Evolutionary conservation across 2,329 filamentous ascomycete species (phyloP).

Genomic region (Sphaerulina musiva): DNA sequence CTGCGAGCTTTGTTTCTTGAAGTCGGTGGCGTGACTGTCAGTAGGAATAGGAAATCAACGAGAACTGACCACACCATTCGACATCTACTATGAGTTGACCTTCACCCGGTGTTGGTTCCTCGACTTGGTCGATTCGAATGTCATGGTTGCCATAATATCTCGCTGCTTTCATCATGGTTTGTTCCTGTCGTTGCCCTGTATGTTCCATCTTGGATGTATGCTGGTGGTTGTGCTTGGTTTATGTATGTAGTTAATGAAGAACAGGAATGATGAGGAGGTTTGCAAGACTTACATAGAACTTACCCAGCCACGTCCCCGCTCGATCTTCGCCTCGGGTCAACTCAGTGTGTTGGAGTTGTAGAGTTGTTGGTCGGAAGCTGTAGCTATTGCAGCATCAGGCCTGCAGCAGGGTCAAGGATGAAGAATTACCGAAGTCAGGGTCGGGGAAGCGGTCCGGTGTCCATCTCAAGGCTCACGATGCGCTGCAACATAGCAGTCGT

Average conservation of each 20-base stretch:
- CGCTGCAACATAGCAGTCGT: no score
- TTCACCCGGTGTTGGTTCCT: conserved; percentile 18
- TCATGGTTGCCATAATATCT: conserved; percentile 25
- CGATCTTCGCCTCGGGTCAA: background rate
- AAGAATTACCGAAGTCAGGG: background rate
- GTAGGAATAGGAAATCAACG: no score
- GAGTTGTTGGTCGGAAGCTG: background rate
- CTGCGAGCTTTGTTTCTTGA: no score
- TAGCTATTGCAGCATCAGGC: background rate
- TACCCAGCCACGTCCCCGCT: background rate
- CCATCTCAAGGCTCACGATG: no score
- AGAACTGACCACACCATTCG: conserved; percentile 20
- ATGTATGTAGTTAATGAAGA: no score
- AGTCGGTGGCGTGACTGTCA: no score
- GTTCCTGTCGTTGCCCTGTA: background rate
- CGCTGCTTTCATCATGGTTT: conserved; percentile 23
- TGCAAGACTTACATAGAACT: no score
- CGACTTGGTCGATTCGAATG: conserved; percentile 26
- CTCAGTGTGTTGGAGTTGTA: no score
- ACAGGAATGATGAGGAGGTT: no score
- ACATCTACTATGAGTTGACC: conserved; percentile 23
- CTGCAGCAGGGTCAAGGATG: background rate
- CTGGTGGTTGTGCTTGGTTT: no score
- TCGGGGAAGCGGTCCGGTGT: background rate
- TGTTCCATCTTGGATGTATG: no score